Conservation (phyloP, 495 filamentous ascomycete genomes). For the Xylaria acuta region DNA sequence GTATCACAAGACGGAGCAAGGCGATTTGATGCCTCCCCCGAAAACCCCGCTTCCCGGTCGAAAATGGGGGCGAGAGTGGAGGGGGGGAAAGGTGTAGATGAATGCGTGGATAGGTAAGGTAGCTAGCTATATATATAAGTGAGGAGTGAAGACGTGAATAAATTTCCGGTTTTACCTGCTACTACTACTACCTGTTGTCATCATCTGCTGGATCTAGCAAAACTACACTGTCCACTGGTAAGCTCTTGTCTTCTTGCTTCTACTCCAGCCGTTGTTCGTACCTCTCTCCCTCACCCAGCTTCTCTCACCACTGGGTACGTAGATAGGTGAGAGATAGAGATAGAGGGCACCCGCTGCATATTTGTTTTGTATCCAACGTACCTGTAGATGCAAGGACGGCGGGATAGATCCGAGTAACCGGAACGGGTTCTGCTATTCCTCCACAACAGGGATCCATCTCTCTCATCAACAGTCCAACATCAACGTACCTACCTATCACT, state of each 20-base stretch:
- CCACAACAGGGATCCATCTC: too few species aligned
- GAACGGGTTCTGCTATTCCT: background rate
- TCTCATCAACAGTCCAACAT: background rate
- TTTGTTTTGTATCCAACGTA: background rate
- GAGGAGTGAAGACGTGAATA: constrained; percentile 20
- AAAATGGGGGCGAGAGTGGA: background rate
- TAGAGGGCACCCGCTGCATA: background rate
- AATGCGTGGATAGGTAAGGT: background rate
- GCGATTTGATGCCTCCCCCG: background rate
- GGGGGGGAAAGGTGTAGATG: background rate
- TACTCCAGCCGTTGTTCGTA: background rate
- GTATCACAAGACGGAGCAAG: constrained; percentile 19
- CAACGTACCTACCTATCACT: background rate
- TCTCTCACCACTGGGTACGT: background rate
- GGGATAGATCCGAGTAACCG: background rate
- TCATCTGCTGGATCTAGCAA: background rate
- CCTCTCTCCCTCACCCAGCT: constrained; percentile 1
- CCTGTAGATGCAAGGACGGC: too few species aligned
- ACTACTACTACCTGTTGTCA: background rate
- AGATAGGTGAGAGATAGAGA: background rate
- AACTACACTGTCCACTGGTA: background rate
- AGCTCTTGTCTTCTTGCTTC: background rate
- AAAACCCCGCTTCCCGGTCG: constrained; percentile 8
- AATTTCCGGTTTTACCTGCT: background rate
- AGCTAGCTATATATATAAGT: constrained; percentile 20